A percentile compares a stretch with the other conserved stretches of the same genome.
These are phyloP conservation scores for Boletus fagicola DNA, from an alignment of 768 basidiomycete genomes.

Conservation along the genomic window DNA sequence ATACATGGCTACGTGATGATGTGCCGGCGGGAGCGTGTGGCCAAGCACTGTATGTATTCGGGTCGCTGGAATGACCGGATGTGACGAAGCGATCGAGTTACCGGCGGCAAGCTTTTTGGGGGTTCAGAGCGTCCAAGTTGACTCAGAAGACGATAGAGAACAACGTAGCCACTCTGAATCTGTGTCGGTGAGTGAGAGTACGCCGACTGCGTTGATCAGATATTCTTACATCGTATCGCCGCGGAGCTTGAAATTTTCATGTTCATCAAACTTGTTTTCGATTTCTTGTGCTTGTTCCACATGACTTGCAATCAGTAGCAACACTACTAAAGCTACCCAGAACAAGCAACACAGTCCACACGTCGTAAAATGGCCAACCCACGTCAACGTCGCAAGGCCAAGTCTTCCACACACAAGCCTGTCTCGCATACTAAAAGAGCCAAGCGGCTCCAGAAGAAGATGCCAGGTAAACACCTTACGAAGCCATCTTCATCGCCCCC, in stretches of 20 bases:
- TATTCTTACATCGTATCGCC: background rate
- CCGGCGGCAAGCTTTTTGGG: slow-evolving; percentile 6
- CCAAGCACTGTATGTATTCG: background rate
- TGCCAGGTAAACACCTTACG: slow-evolving; percentile 52
- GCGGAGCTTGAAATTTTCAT: slow-evolving; percentile 14
- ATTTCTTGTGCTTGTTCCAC: too few relatives aligned
- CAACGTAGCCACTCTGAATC: background rate
- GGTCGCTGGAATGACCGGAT: background rate
- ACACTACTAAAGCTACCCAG: background rate
- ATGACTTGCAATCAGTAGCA: background rate
- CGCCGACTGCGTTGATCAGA: too few relatives aligned
- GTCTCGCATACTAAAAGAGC: slow-evolving; percentile 74
- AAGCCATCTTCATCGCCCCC: background rate
- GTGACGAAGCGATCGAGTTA: background rate
- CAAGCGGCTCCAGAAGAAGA: slow-evolving; percentile 75
- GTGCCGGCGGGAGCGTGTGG: background rate
- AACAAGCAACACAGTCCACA: background rate
- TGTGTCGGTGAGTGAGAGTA: background rate
- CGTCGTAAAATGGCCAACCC: slow-evolving; percentile 83
- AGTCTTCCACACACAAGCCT: slow-evolving; percentile 71
- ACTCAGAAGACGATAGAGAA: too few relatives aligned
- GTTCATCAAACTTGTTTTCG: background rate
- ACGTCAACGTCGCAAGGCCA: slow-evolving; percentile 83
- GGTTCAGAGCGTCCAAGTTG: background rate
- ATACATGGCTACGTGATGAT: slow-evolving; percentile 23